Conservation (phyloP, 2,329 filamentous ascomycete species). For the Penicillium sp. region DNA sequence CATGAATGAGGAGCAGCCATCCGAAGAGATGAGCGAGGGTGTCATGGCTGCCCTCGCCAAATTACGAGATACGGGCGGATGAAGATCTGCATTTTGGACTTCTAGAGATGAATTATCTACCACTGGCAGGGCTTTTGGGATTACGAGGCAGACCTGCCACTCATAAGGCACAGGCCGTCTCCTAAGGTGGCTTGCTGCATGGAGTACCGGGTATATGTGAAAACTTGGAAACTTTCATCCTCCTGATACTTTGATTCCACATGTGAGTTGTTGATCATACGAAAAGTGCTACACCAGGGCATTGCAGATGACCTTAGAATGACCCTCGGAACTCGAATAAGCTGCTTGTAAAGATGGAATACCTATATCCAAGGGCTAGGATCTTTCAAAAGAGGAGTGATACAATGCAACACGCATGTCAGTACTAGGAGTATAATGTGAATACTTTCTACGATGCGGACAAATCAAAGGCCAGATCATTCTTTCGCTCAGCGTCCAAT, state of each 20-base stretch:
- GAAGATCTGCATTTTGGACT: background rate
- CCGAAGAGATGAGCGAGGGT: slow-evolving; percentile 50
- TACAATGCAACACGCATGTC: no score
- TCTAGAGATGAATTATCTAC: background rate
- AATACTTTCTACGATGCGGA: no score
- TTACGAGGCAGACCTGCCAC: background rate
- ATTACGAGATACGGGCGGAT: slow-evolving; percentile 42
- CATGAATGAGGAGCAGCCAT: background rate
- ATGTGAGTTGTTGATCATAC: background rate
- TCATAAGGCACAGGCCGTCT: background rate
- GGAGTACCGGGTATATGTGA: background rate
- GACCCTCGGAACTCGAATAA: slow-evolving; percentile 8
- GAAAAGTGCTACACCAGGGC: background rate
- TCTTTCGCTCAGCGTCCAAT: no score
- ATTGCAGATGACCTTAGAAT: slow-evolving; percentile 35
- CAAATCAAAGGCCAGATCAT: no score
- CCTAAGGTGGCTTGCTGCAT: background rate
- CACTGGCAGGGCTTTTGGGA: background rate
- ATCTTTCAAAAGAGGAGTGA: no score
- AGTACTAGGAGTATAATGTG: no score
- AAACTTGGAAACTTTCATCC: background rate
- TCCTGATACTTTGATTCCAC: background rate
- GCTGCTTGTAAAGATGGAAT: no score
- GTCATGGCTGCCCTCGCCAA: slow-evolving; percentile 56
- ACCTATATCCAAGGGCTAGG: no score